phyloP scores from a whole-genome alignment of 108 stramenopile species.

The Skeletonema tropicum region DNA sequence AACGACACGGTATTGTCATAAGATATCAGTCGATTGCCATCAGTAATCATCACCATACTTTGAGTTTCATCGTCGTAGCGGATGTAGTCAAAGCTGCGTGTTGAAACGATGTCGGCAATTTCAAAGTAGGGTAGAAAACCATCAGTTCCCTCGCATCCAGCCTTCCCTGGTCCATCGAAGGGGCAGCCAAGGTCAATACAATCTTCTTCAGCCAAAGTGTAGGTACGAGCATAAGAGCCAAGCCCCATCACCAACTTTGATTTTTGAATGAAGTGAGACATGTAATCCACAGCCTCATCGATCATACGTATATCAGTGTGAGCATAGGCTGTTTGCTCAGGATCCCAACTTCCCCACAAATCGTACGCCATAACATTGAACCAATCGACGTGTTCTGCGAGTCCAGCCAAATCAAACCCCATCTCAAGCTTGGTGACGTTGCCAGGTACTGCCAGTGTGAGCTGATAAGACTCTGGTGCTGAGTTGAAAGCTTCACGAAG shows the following conservation, averaged over 20 bases:
- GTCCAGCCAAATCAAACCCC: constrained; percentile 47
- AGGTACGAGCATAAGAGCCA: constrained; percentile 50
- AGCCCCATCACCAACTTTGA: constrained; percentile 51
- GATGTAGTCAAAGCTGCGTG: constrained; percentile 30
- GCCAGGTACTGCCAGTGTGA: constrained; percentile 39
- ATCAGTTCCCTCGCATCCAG: constrained; percentile 50
- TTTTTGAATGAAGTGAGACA: constrained; percentile 45
- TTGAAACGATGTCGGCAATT: constrained; percentile 43
- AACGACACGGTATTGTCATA: constrained; percentile 55
- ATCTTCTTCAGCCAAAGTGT: constrained; percentile 37
- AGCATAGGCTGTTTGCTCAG: constrained; percentile 32
- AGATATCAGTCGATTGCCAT: constrained; percentile 53
- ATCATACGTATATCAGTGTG: constrained; percentile 57
- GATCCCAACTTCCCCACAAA: constrained; percentile 50
- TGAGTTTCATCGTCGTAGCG: constrained; percentile 43
- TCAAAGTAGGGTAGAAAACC: constrained; percentile 54
- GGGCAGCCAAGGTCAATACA: constrained; percentile 47
- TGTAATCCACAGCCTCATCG: constrained; percentile 49
- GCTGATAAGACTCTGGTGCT: constrained; percentile 34
- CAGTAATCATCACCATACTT: constrained; percentile 57
- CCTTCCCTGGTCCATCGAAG: constrained; percentile 41
- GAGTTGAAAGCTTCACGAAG: constrained; percentile 34
- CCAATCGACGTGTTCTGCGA: constrained; percentile 45
- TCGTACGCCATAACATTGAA: constrained; percentile 53
- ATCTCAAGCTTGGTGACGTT: constrained; percentile 46